These are phyloP conservation scores for Boletus reticuloceps DNA, from an alignment of 768 basidiomycete species.

Conservation along the genomic window DNA sequence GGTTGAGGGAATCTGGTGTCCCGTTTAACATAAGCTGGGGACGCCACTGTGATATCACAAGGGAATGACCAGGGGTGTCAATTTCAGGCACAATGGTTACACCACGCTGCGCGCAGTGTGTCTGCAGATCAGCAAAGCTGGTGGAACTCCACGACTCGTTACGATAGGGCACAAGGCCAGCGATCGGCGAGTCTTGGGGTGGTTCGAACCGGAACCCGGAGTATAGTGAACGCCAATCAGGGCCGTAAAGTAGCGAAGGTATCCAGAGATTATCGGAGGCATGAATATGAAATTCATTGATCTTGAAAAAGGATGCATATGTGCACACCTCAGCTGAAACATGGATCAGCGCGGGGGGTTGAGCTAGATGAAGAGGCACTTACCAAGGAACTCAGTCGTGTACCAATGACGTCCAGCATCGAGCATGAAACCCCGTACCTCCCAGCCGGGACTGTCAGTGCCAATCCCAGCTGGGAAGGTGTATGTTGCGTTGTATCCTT, in stretches of 20 bases:
- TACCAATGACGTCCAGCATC: constrained; percentile 48
- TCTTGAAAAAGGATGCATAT: constrained; percentile 45
- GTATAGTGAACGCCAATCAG: constrained; percentile 40
- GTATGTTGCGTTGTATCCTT: constrained; percentile 6
- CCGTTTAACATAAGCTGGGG: constrained; percentile 38
- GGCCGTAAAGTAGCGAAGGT: constrained; percentile 36
- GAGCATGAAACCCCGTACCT: constrained; percentile 44
- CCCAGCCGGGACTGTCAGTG: constrained; percentile 43
- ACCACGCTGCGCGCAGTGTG: constrained; percentile 36
- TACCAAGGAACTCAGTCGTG: constrained; percentile 36
- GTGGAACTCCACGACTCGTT: constrained; percentile 42
- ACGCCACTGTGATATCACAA: constrained; percentile 45
- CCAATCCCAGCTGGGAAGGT: constrained; percentile 34
- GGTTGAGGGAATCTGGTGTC: constrained; percentile 37
- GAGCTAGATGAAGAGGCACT: not conserved
- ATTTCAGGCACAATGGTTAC: constrained; percentile 42
- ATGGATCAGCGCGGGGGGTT: not conserved
- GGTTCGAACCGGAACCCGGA: constrained; percentile 43
- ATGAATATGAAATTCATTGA: constrained; percentile 44
- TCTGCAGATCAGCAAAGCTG: constrained; percentile 34
- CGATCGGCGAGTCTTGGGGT: constrained; percentile 29
- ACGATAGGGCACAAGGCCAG: constrained; percentile 34
- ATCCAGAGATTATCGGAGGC: constrained; percentile 45
- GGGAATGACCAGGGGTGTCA: constrained; percentile 44
- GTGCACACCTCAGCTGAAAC: constrained; percentile 40